phyloP scores from a whole-genome alignment of 2,329 filamentous ascomycete species.

The Fusarium subtropicale region DNA sequence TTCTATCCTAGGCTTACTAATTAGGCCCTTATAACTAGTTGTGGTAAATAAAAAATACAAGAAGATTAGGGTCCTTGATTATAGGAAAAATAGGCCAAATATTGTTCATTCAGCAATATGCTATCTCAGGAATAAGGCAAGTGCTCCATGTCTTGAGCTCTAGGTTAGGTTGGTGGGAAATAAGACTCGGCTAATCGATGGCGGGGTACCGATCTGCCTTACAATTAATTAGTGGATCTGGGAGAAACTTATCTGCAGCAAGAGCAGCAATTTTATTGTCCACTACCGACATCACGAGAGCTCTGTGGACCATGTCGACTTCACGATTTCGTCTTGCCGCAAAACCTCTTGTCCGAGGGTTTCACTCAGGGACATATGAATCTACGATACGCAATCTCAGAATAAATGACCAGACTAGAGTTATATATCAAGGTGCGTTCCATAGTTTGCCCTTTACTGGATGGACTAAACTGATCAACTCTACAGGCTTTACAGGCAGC shows the following conservation, averaged over 20 bases:
- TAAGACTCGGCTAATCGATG: not conserved
- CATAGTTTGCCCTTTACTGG: not conserved
- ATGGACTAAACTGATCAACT: not conserved
- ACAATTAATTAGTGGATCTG: not conserved
- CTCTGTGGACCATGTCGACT: not conserved
- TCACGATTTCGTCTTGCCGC: not conserved
- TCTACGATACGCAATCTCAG: not conserved
- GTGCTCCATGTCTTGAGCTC: not conserved
- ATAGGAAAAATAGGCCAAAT: not conserved
- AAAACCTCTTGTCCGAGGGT: not conserved
- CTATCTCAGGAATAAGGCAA: not conserved
- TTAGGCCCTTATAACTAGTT: not conserved
- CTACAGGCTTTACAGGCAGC: constrained; percentile 54
- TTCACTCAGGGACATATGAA: not conserved
- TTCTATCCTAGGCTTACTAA: too few species aligned
- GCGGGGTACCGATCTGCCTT: not conserved
- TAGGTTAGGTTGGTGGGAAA: not conserved
- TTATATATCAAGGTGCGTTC: constrained; percentile 7
- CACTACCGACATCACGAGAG: not conserved
- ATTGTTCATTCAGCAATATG: not conserved
- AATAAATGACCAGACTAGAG: not conserved
- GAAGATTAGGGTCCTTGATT: not conserved
- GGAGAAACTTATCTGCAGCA: not conserved
- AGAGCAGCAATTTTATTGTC: not conserved
- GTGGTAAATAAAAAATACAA: fast-evolving